Conservation (phyloP, 2,329 filamentous ascomycete species). For the Beauveria asiatica region DNA sequence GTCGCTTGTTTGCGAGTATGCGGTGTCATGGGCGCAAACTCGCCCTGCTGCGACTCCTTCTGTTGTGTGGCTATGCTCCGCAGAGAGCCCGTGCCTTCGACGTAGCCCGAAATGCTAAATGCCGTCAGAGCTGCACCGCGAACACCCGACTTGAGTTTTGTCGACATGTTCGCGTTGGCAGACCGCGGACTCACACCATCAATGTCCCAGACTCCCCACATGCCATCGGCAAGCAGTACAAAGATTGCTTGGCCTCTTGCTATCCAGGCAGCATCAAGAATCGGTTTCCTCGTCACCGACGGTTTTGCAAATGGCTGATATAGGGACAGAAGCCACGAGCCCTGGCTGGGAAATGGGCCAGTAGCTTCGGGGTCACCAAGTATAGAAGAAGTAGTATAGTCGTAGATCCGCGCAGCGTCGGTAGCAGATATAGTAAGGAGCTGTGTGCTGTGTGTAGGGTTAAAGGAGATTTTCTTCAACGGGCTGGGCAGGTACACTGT, state of each 20-base stretch:
- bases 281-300: conserved; percentile 44
- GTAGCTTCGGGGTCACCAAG: conserved; percentile 41
- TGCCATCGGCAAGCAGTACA: conserved; percentile 51
- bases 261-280: conserved; percentile 57
- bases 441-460: conserved; percentile 49
- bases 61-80: conserved; percentile 30
- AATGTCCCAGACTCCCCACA: conserved; percentile 62
- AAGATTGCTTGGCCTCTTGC: conserved; percentile 51
- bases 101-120: conserved; percentile 50
- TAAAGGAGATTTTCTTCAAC: conserved; percentile 50
- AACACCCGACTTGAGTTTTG: conserved; percentile 42
- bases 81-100: conserved; percentile 51
- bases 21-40: conserved; percentile 57
- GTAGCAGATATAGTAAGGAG: conserved; percentile 47
- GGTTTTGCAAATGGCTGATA: conserved; percentile 48
- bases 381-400: conserved; percentile 47
- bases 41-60: conserved; percentile 32
- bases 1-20: conserved; percentile 49
- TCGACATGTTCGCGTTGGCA: conserved; percentile 35
- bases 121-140: conserved; percentile 49
- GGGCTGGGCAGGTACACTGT: conserved; percentile 49
- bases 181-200: conserved; percentile 45
- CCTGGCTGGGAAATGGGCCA: conserved; percentile 46
- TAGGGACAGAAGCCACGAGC: conserved; percentile 56
- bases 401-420: conserved; percentile 53